Base-by-base conservation (phyloP, 768 basidiomycete genomes). In the Rhodotorula babjevae region DNA sequence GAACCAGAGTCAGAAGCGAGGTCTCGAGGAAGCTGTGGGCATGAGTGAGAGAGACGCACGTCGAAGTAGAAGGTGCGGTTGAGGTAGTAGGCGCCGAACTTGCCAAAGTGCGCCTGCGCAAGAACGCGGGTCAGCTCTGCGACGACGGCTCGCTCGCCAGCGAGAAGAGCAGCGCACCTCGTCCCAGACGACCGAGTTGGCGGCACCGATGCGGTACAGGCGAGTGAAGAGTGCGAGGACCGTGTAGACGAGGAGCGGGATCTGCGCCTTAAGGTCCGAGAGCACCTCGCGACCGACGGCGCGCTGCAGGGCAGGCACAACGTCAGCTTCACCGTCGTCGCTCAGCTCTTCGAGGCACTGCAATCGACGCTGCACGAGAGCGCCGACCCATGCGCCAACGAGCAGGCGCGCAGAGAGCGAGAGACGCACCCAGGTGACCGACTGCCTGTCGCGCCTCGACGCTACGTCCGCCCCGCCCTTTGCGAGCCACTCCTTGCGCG, bases 1-100 rank as follows among this genome's bases (percentile, higher is more conserved):
- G 23, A 7, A 36, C 36, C 11, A 2, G 60, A 9, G 46, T 44
- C 25, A 50, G 49, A 36, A 9, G 9, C 36, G 36, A n/a, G n/a
- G n/a, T n/a, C 36, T 36, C 36, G 9, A 36, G 36, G 36, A 9
- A 9, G 36, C 9, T 36, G 5, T 3, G 15, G 29, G 23, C 29
- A 12, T 11, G 18, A 62, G 23, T 7, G 7, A 23, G 36, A 23
- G 23, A 40, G 42, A 55, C 70, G 60, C 33, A 98, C 96, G 79
- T 99, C 96, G 81, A 98, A 98, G 84, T 97, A 98, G 83, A 98
- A 98, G 81, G 96, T 93, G 79, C 93, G 90, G 82, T 97, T 96
- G 82, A 99, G 88, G 82, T 99, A 98, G 82, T 97, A 90, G 1
- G 78, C 72, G 63, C 92, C 96, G 82, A 99, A 98, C 83, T 99